Evolutionary conservation across 441 rosid species (phyloP), one percentile per base, ranked within the genome.

Genomic region (Bocquillonia castaneifolia): DNA sequence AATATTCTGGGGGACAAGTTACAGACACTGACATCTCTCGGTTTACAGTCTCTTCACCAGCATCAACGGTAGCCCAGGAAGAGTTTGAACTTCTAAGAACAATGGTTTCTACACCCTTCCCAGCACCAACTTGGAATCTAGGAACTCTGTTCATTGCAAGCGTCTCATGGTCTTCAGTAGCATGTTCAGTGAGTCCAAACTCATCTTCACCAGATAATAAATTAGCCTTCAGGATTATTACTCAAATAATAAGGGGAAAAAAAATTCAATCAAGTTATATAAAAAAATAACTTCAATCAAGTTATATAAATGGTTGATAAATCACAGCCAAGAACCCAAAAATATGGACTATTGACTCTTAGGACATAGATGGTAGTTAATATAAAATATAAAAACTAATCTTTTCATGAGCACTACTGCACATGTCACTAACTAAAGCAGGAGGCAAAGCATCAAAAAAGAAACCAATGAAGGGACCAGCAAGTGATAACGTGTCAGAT

Each of bases 171-270:
- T 48, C 70, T n/a, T 58, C 73, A 42, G 42, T 67, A 53, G 65
- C 47, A 65, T 37, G 66, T 31, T 39, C 65, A 20, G 63, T 22
- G 40, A 67, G 62, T 61, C 61, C 72, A 42, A 23, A 77, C 59
- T 55, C 81, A 63, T 79, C 84, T 84, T 80, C 61, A 72, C 51
- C 55, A 34, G 67, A 56, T 59, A 63, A 34, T 70, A 59, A 72
- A 63, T 14, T 36, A 44, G 47, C 62, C 56, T 37, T 78, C 61
- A 76, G 75, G 67, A 13, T 17, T 66, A 23, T 48, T 26, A 22
- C 22, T 62, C 36, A 48, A 71, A 52, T 37, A 53, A 61, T 22
- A 64, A 50, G 47, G 57, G 29, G 28, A 58, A 10, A 47, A 1
- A 47, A n/a, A n/a, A n/a, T n/a, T n/a, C n/a, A n/a, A n/a, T n/a